Conservation (phyloP, 345 rosid genomes). For the Salix brachista region DNA sequence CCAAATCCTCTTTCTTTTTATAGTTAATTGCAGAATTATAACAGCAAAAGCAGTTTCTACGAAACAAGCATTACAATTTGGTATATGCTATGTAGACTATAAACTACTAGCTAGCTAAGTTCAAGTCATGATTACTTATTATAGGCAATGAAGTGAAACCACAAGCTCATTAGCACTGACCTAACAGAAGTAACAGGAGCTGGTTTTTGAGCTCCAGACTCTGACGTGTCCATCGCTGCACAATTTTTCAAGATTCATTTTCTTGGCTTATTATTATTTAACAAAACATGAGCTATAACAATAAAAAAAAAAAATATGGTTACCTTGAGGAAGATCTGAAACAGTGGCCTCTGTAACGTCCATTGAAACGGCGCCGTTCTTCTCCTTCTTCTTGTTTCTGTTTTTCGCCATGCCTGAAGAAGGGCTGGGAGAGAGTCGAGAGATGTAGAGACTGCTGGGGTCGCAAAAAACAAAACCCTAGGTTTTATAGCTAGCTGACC, state of each 20-base stretch:
- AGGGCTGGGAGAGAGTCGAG: neutral
- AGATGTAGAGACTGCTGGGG: too few species aligned
- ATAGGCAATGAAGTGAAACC: neutral
- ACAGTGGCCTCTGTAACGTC: slow-evolving; percentile 39
- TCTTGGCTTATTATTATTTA: neutral
- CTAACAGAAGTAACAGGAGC: slow-evolving; percentile 28
- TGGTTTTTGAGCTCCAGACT: slow-evolving; percentile 43
- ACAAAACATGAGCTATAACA: neutral
- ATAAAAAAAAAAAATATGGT: neutral
- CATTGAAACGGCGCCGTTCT: slow-evolving; percentile 44
- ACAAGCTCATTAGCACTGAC: slow-evolving; percentile 29
- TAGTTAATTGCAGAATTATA: neutral
- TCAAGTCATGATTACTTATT: neutral
- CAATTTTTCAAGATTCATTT: neutral
- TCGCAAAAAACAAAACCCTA: neutral
- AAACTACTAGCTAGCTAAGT: neutral
- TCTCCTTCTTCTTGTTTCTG: slow-evolving; percentile 64
- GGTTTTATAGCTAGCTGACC: neutral
- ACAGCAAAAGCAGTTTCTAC: neutral
- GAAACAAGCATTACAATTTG: neutral
- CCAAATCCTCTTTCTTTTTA: neutral
- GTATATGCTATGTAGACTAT: neutral
- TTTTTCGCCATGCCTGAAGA: slow-evolving; percentile 54
- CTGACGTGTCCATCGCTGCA: slow-evolving; percentile 76
- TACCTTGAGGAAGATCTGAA: slow-evolving; percentile 44